These are phyloP conservation scores for Paramecium bursaria DNA, from an alignment of 73 alveolate genomes.

Conservation along the genomic window DNA sequence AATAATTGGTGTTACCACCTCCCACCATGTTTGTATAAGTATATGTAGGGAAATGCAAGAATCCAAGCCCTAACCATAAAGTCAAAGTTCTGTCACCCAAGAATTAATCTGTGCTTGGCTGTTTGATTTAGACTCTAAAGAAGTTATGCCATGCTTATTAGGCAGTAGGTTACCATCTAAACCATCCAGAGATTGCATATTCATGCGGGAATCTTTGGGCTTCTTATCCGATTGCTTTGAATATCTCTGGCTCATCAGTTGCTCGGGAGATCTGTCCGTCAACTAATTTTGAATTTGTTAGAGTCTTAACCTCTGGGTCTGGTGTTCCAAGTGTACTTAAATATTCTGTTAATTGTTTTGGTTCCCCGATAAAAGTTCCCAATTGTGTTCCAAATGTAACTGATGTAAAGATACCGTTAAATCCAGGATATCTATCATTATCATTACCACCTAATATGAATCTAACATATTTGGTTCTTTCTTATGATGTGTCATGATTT, in stretches of 20 bases:
- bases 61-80: constrained; percentile 45
- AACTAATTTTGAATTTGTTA: too few species aligned
- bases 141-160: constrained; percentile 54
- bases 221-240: constrained; percentile 9
- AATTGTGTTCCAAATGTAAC: constrained; percentile 1
- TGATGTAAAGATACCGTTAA: constrained; percentile 37
- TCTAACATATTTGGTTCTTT: constrained; percentile 29
- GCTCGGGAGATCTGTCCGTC: constrained; percentile 16
- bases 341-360: too few species aligned
- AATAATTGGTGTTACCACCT: constrained; percentile 55
- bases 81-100: constrained; percentile 62
- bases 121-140: constrained; percentile 60
- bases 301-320: too few species aligned
- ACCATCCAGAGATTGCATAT: constrained; percentile 67
- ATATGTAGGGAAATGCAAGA: constrained; percentile 53
- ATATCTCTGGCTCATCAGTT: constrained; percentile 4
- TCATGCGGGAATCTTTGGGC: constrained; percentile 39
- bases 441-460: constrained; percentile 59
- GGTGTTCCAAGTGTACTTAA: too few species aligned
- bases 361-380: constrained; percentile 39
- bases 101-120: constrained; percentile 30
- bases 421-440: constrained; percentile 56
- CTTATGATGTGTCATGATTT: too few species aligned
- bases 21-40: constrained; percentile 62
- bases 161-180: constrained; percentile 59